Percentiles rank a stretch among this genome's conserved stretches.
These are phyloP conservation scores for Carex arenaria DNA, from an alignment of 202 grass and related monocot species.

Conservation along the genomic window DNA sequence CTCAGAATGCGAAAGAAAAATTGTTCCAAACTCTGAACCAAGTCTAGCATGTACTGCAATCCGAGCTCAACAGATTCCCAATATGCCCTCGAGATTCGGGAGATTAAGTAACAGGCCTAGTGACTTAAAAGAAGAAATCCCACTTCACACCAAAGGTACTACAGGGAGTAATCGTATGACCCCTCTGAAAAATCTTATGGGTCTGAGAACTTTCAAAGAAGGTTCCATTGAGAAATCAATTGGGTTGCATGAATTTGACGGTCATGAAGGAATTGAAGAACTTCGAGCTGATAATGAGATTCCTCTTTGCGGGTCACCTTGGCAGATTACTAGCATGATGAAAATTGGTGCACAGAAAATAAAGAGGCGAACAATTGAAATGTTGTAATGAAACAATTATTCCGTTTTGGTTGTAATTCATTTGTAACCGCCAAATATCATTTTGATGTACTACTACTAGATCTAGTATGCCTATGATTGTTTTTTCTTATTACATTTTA, in stretches of 20 bases:
- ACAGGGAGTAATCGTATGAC: slow-evolving; percentile 21
- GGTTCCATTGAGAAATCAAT: slow-evolving; percentile 41
- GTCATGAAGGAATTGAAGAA: slow-evolving; percentile 57
- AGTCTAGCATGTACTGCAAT: background rate
- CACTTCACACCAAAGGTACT: slow-evolving; percentile 29
- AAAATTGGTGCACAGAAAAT: background rate
- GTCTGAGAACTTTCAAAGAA: slow-evolving; percentile 29
- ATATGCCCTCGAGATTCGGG: slow-evolving; percentile 30
- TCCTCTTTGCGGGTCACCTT: slow-evolving; percentile 37
- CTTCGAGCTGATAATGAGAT: slow-evolving; percentile 20
- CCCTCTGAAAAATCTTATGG: slow-evolving; percentile 10
- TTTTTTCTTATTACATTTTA: background rate
- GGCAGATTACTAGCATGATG: slow-evolving; percentile 19
- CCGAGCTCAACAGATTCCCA: slow-evolving; percentile 21
- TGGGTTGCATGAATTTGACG: slow-evolving; percentile 53
- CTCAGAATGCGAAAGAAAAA: background rate
- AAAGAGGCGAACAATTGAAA: background rate
- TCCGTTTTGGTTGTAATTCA: slow-evolving; percentile 6
- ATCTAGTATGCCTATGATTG: background rate
- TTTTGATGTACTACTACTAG: background rate
- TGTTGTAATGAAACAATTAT: background rate
- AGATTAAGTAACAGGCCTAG: slow-evolving; percentile 26
- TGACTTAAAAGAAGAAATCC: slow-evolving; percentile 31
- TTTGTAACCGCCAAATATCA: background rate
- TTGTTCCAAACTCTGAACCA: slow-evolving; percentile 1